Percentiles rank a stretch among this genome's conserved stretches.
Conservation (phyloP, 306 rosid species). For the Canavalia ensiformis region DNA sequence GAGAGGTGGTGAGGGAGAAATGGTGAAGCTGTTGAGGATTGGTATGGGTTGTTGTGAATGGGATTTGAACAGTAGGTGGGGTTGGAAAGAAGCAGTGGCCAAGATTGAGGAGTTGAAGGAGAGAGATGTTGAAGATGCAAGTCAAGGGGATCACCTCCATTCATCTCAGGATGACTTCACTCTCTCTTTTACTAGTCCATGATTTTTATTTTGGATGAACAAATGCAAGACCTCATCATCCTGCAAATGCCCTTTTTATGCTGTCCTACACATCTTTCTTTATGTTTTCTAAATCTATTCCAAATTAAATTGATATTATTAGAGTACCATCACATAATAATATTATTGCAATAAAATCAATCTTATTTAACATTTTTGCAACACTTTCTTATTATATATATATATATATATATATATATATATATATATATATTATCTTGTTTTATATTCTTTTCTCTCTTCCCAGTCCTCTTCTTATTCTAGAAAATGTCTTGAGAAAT, state of each 20-base stretch:
- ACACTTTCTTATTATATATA: too few relatives aligned
- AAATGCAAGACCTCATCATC: not conserved
- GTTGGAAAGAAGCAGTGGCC: constrained; percentile 66
- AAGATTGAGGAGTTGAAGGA: constrained; percentile 72
- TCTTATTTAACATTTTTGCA: too few relatives aligned
- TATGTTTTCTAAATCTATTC: too few relatives aligned
- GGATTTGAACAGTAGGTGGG: constrained; percentile 62
- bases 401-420: too few relatives aligned
- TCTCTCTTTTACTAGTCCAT: not conserved
- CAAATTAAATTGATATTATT: too few relatives aligned
- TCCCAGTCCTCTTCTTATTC: too few relatives aligned
- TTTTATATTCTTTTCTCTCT: too few relatives aligned
- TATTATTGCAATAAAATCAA: too few relatives aligned
- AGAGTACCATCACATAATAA: too few relatives aligned
- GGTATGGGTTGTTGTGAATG: constrained; percentile 78
- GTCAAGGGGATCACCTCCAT: constrained; percentile 39
- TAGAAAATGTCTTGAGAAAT: too few relatives aligned
- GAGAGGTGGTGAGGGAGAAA: constrained; percentile 63
- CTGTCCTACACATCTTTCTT: not conserved
- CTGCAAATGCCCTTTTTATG: too few relatives aligned
- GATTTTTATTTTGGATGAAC: not conserved
- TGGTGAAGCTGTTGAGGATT: constrained; percentile 75
- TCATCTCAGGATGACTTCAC: constrained; percentile 1
- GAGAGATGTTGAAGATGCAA: constrained; percentile 55
- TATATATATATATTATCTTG: too few relatives aligned